Evolutionary conservation across 2,329 filamentous ascomycete genomes (phyloP).

Genomic region (Mycocentrospora acerina): DNA sequence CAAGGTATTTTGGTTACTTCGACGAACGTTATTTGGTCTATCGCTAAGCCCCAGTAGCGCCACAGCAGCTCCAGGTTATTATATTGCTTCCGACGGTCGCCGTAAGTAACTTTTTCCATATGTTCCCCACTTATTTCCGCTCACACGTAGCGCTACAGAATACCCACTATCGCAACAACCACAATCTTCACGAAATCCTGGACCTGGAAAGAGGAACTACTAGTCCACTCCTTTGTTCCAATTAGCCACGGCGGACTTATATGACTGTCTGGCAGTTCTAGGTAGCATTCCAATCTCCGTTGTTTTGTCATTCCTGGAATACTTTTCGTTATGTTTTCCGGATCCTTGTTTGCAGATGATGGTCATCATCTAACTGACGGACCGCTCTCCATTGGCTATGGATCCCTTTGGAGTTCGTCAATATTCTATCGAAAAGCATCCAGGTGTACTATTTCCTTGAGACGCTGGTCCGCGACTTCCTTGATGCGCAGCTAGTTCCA

Average conservation of each 20-base stretch:
- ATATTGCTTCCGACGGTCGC: slow-evolving; percentile 41
- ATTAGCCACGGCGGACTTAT: slow-evolving; percentile 21
- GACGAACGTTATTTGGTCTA: slow-evolving; percentile 42
- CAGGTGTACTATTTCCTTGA: slow-evolving; percentile 24
- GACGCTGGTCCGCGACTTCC: slow-evolving; percentile 17
- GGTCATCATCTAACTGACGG: slow-evolving; percentile 28
- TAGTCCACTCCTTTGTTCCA: slow-evolving; percentile 12
- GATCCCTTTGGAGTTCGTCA: slow-evolving; percentile 26
- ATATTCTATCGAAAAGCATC: slow-evolving; percentile 24
- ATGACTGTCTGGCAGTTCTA: slow-evolving; percentile 26
- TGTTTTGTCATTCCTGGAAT: slow-evolving; percentile 37
- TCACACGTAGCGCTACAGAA: slow-evolving; percentile 28
- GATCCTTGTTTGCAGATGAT: slow-evolving; percentile 36
- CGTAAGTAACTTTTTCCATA: slow-evolving; percentile 31
- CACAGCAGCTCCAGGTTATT: slow-evolving; percentile 37
- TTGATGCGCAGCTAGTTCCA: slow-evolving; percentile 13
- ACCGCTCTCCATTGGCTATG: slow-evolving; percentile 24
- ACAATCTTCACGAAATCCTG: slow-evolving; percentile 25
- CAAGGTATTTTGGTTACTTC: slow-evolving; percentile 47
- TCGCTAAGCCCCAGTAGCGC: slow-evolving; percentile 42
- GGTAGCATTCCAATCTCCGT: slow-evolving; percentile 26
- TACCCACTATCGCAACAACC: slow-evolving; percentile 35
- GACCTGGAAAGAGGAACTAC: slow-evolving; percentile 23
- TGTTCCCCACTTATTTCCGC: slow-evolving; percentile 5
- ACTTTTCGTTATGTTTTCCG: slow-evolving; percentile 33